Evolutionary conservation across 1,284 basidiomycete genomes (phyloP).

Genomic region (Golubevia sp.): DNA sequence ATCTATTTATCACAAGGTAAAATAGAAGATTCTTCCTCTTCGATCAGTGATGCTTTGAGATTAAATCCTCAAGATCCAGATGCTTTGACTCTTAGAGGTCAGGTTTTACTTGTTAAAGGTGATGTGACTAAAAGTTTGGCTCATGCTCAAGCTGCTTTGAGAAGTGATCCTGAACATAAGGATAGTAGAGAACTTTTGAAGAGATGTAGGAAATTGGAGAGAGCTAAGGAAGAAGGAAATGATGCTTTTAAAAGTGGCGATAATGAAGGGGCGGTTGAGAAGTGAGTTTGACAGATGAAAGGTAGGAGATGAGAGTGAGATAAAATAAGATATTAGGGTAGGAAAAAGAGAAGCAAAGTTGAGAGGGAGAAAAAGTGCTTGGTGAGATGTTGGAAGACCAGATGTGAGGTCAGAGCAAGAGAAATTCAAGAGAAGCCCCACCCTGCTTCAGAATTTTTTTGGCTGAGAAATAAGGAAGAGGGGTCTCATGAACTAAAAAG

Average conservation of each 20-base stretch:
- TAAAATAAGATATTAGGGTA: not conserved
- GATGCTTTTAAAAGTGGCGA: constrained; percentile 43
- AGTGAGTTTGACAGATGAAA: no score
- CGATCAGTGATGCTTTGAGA: constrained; percentile 45
- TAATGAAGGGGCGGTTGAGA: constrained; percentile 28
- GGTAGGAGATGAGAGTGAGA: not conserved
- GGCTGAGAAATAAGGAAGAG: no score
- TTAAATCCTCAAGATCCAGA: constrained; percentile 41
- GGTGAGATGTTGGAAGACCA: no score
- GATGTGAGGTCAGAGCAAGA: no score
- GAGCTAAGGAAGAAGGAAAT: constrained; percentile 53
- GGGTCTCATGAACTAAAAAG: no score
- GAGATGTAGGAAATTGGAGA: constrained; percentile 35
- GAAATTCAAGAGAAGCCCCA: no score
- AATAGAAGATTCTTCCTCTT: constrained; percentile 35
- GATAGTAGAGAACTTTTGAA: constrained; percentile 43
- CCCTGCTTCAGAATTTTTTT: no score
- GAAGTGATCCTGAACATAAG: constrained; percentile 45
- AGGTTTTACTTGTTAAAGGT: constrained; percentile 45
- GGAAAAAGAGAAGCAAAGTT: not conserved
- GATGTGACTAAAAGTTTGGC: constrained; percentile 44
- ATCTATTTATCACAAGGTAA: constrained; percentile 40
- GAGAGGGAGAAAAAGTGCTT: no score
- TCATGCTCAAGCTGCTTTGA: constrained; percentile 52
- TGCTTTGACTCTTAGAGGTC: constrained; percentile 44